Evolutionary conservation across 768 basidiomycete genomes (phyloP), one percentile per base, ranked within the genome.

Genomic region (Rhodotorula toruloides): DNA sequence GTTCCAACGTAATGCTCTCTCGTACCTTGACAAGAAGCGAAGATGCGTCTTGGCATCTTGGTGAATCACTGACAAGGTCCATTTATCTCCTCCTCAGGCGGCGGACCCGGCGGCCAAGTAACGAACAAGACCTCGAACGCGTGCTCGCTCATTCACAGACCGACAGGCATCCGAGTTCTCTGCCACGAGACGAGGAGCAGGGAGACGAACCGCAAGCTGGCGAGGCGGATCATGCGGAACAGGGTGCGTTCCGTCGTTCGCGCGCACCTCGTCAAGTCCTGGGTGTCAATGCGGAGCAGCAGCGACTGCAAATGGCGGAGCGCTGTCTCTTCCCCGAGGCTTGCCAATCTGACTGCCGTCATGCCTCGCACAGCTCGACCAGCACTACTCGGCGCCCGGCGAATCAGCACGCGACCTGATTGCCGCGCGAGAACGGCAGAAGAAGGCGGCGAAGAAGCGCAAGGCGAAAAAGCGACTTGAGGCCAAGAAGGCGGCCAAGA

Each of bases 41-140:
- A n/a, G n/a, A n/a, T n/a, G n/a, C n/a, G n/a, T n/a, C n/a, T n/a
- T n/a, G n/a, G n/a, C n/a, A n/a, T n/a, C n/a, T n/a, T n/a, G n/a
- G n/a, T n/a, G n/a, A n/a, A n/a, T n/a, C n/a, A n/a, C n/a, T n/a
- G n/a, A n/a, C n/a, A n/a, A n/a, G n/a, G n/a, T n/a, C n/a, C n/a
- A n/a, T n/a, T 32, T 19, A 32, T 14, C 47, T 1, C 32, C 12
- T 19, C 2, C 39, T 22, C 39, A 62, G 65, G 65, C 8, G 62
- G 61, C 22, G 66, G 66, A 27, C 66, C 66, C 2, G 66, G 66
- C 34, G 66, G 66, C 1, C 66, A 67, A 58, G 66, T 61, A 16
- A 68, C 61, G 3, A 70, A 70, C 56, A 70, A 70, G 58, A 70
- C 69, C 2, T 55, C 40, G 12, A 70, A 66, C 54, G 56, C 61